Evolutionary conservation across 2,329 filamentous ascomycete species (phyloP).

Genomic region (Cryphonectria naterciae): DNA sequence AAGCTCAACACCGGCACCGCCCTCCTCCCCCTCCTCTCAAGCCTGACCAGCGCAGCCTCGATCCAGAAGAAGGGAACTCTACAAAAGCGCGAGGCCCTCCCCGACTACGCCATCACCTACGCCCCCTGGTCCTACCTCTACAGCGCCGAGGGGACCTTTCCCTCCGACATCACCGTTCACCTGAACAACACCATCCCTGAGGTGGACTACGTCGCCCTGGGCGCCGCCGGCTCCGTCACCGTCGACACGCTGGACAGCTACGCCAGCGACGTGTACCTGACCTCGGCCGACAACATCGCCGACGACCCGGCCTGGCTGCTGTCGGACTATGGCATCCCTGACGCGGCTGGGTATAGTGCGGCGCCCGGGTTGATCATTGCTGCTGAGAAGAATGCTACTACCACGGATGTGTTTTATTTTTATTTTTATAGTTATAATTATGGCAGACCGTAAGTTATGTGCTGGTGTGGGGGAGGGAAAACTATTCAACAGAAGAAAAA

Average conservation of each 20-base stretch:
- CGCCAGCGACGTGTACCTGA: conserved; percentile 30
- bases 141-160: conserved; percentile 31
- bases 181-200: conserved; percentile 32
- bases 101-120: conserved; percentile 31
- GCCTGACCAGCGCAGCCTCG: conserved; percentile 13
- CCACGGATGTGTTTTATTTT: conserved; percentile 33
- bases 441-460: conserved; percentile 26
- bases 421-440: conserved; percentile 33
- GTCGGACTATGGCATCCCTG: conserved; percentile 30
- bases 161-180: conserved; percentile 32
- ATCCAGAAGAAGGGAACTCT: background rate
- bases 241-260: conserved; percentile 28
- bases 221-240: conserved; percentile 27
- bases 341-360: conserved; percentile 27
- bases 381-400: conserved; percentile 32
- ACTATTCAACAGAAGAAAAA: background rate
- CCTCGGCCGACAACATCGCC: conserved; percentile 28
- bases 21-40: background rate
- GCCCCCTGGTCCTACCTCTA: conserved; percentile 31
- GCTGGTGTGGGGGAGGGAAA: background rate
- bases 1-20: background rate
- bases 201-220: conserved; percentile 21
- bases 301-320: conserved; percentile 28
- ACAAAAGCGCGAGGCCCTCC: conserved; percentile 26
- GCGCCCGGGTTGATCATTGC: conserved; percentile 32